Evolutionary conservation across 768 basidiomycete genomes (phyloP).

Genomic region (Hypsizygus marmoreus): DNA sequence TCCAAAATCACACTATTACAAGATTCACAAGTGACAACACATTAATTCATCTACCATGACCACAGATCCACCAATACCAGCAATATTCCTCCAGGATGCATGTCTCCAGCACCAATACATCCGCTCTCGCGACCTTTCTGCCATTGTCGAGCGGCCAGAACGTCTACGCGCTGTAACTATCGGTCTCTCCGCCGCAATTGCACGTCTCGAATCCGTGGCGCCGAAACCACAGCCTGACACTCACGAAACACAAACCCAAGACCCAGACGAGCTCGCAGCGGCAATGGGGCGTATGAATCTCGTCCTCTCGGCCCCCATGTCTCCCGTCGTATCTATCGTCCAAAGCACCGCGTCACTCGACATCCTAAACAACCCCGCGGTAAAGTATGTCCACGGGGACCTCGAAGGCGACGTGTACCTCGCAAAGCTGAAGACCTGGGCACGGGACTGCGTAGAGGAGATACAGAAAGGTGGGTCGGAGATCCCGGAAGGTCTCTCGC

Average conservation of each 20-base stretch:
- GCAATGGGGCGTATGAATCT: constrained; percentile 50
- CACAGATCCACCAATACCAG: constrained; percentile 10
- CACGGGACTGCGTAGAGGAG: constrained; percentile 58
- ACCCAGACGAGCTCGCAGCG: constrained; percentile 43
- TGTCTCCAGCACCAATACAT: constrained; percentile 79
- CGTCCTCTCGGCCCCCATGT: constrained; percentile 16
- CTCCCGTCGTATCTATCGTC: constrained; percentile 49
- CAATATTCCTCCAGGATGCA: constrained; percentile 65
- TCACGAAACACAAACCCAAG: too few species aligned
- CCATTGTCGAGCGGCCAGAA: constrained; percentile 89
- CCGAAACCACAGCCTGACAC: too few species aligned
- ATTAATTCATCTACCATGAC: not conserved
- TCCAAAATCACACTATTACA: too few species aligned
- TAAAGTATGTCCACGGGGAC: constrained; percentile 76
- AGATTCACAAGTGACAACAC: too few species aligned
- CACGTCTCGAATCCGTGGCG: constrained; percentile 74
- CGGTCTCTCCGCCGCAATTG: constrained; percentile 79
- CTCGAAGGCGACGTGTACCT: constrained; percentile 68
- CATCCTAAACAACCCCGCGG: constrained; percentile 59
- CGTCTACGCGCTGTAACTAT: constrained; percentile 81
- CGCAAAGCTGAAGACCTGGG: constrained; percentile 62
- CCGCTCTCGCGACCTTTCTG: constrained; percentile 70
- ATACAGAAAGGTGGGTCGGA: constrained; percentile 67
- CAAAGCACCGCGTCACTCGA: constrained; percentile 57
- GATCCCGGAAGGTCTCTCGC: constrained; percentile 70